Evolutionary conservation across 1,284 basidiomycete genomes (phyloP), one percentile per base, ranked within the genome.

Genomic region (Trametes polyzona): DNA sequence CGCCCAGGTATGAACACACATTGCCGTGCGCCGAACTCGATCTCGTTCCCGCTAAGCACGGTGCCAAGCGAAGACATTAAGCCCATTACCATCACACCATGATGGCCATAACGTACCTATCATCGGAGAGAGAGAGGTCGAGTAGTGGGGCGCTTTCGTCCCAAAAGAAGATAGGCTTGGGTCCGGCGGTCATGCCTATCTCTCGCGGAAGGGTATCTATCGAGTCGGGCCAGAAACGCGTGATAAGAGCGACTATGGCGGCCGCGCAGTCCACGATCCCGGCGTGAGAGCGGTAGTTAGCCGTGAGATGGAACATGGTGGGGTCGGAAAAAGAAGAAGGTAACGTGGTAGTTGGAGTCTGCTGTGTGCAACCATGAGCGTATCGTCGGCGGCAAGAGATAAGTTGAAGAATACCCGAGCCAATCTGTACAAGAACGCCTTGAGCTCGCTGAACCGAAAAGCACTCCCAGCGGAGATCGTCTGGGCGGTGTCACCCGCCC

Each of bases 401-500:
- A 10, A n/a, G 29, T 5, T 24, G 43, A 11, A 4, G 47, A 69
- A 26, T 53, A 83, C 87, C 73, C 90, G 84, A 72, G 90, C 86
- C 0, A 83, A 68, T 23, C 82, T 76, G 55, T 82, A 81, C 24
- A 90, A 63, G 64, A 87, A 86, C 0, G 87, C 79, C 62, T 87
- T 91, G 53, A 92, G 67, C 40, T 90, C 88, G 59, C 87, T 74
- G 68, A 92, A 92, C 12, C 84, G 73, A 63, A 92, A 91, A 0
- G 86, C 82, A 54, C 86, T 88, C 0, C 88, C 89, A 1, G 82
- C 78, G 0, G 85, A 84, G 17, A 92, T 91, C 0, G 88, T 88
- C 63, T 92, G 89, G 0, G 89, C 88, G 0, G 90, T 92, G 65
- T 92, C 89, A 0, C 89, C 90, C 0, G 89, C 89, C 86, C 86